Evolutionary conservation across 306 rosid species (phyloP), one percentile per base, ranked within the genome.

Genomic region (Lupinus albus): DNA sequence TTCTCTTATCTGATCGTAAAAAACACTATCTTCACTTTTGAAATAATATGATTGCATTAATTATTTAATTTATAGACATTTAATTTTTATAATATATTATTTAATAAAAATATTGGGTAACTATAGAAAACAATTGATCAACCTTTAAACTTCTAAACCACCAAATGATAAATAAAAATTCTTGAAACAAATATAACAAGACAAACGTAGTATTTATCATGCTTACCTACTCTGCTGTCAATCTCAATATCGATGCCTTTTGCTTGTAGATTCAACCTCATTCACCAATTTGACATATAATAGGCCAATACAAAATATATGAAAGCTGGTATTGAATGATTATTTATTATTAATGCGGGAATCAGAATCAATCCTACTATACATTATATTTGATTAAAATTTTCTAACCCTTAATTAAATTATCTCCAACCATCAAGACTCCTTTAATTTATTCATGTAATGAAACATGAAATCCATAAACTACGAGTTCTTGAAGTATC

Each of bases 221-320:
- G 67, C 25, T 64, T 6, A 12, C 25, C 1, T 25, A 12, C 18
- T 46, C 54, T 5, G 14, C 8, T 8, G 39, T 51, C 44, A 66
- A 66, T 32, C 56, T 48, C 79, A 74, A 21, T 35, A 45, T 12
- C 38, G 47, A 14, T 49, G 20, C 68, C 76, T 16, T 69, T 80
- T 72, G 74, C 80, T 80, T 73, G 52, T 46, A 67, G 76, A 79
- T 79, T 73, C 79, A 79, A 73, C 50, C 60, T 73, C 20, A 18
- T 45, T 53, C 20, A 52, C 36, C 41, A 32, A 60, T 33, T 54
- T 14, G 54, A 72, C 69, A 76, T 53, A 32, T 33, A 33, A 33
- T 33, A 10, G 12, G 60, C 42, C 21, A 61, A 21, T 60, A 46
- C 30, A 68, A 33, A 33, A 33, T 33, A 77, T 49, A 45, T 10